Evolutionary conservation across 2,329 filamentous ascomycete species (phyloP), one percentile per base, ranked within the genome.

Genomic region (Cytospora leucostoma): DNA sequence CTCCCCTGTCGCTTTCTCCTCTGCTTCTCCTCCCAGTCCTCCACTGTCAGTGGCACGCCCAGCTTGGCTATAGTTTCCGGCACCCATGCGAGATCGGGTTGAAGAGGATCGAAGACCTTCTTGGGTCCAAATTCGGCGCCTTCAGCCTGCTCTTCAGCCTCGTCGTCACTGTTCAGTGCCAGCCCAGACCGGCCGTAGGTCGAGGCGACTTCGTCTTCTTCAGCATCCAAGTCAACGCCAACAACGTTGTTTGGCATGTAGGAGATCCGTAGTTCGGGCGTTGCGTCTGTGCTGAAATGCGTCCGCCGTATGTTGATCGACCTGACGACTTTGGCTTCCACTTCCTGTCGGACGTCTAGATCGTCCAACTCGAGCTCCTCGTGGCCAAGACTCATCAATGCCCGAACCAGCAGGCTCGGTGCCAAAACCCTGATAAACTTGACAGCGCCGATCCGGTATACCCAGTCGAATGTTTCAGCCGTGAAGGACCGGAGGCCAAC

Each of bases 381-480:
- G 10, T 50, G 32, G 32, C 56, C 58, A 27, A 62, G 63, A 73
- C 75, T 66, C 67, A 80, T 74, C 67, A 88, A 79, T 65, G 84
- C 87, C 65, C 84, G 85, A 15, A 87, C 80, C 3, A 98, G 79
- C 1, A 98, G 77, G 8, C 89, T 87, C 12, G 92, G 91, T 0
- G 92, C 90, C 12, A 98, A 78, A 34, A 91, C 89, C 15, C 89
- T 85, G 34, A 97, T 88, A 65, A 97, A 91, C 71, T 97, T 96
- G 71, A 90, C 85, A 17, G 93, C 93, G 0, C 93, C 94, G 57
- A 83, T 83, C 34, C 88, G 84, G 69, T 88, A 89, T 5, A 84
- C 86, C 95, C 95, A 99, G 64, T 93, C 92, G 68, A 99, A 96
- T 0, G 88, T 89, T 67, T 96, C 88, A 1, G 84, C 82, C 0